phyloP scores from a whole-genome alignment of 257 asterid species.

The Petrea volubilis region DNA sequence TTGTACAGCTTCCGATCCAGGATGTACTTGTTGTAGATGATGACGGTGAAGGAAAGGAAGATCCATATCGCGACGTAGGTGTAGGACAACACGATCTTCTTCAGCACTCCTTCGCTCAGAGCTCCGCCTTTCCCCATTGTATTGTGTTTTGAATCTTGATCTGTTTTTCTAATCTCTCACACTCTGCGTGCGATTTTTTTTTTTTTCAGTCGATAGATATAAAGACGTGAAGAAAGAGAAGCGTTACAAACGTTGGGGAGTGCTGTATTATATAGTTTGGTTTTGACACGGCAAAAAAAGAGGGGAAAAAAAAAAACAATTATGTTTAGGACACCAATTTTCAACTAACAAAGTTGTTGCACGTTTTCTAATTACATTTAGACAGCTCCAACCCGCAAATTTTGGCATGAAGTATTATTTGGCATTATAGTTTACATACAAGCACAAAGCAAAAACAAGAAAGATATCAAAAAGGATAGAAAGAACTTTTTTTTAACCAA shows the following conservation, averaged over 20 bases:
- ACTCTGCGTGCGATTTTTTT: not conserved
- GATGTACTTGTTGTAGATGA: conserved; percentile 40
- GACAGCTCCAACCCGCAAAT: no score
- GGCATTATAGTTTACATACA: no score
- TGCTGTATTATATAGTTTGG: no score
- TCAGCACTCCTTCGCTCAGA: conserved; percentile 24
- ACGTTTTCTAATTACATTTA: no score
- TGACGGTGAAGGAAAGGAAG: conserved; percentile 35
- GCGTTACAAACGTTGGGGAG: not conserved
- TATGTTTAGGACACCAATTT: no score
- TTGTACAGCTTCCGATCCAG: conserved; percentile 33
- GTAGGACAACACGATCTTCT: conserved; percentile 30
- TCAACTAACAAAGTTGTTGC: no score
- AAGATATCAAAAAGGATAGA: no score
- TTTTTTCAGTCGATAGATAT: not conserved
- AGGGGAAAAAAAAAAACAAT: no score
- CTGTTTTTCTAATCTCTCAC: not conserved
- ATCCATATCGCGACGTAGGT: conserved; percentile 25
- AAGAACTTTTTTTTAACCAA: no score
- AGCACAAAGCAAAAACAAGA: no score
- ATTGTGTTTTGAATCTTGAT: not conserved
- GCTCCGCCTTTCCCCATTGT: conserved; percentile 40
- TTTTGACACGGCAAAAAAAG: no score
- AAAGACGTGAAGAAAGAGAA: not conserved
- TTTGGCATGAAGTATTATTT: no score